These are phyloP conservation scores for Pleurostoma richardsiae DNA, from an alignment of 2,329 filamentous ascomycete genomes.

Conservation along the genomic window DNA sequence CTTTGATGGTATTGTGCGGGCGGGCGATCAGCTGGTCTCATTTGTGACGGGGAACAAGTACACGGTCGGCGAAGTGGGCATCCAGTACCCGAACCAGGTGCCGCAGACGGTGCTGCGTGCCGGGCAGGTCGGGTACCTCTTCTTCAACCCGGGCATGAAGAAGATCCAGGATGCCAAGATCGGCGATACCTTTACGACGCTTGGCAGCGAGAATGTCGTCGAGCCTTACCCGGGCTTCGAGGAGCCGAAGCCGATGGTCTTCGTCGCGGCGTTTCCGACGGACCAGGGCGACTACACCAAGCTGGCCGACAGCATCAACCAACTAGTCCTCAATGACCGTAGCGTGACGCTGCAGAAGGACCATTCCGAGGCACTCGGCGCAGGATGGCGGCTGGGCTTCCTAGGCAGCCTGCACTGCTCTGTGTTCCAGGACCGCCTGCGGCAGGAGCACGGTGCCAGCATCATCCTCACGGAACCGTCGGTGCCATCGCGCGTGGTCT, in stretches of 20 bases:
- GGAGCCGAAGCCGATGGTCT: slow-evolving; percentile 98
- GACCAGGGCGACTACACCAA: slow-evolving; percentile 84
- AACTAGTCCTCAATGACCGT: slow-evolving; percentile 89
- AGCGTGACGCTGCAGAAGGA: slow-evolving; percentile 94
- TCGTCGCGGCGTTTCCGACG: slow-evolving; percentile 92
- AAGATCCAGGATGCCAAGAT: slow-evolving; percentile 91
- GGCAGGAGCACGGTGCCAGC: slow-evolving; percentile 88
- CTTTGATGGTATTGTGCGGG: slow-evolving; percentile 79
- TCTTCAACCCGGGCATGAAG: slow-evolving; percentile 99
- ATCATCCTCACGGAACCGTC: slow-evolving; percentile 97
- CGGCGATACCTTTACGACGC: slow-evolving; percentile 87
- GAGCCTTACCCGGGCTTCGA: slow-evolving; percentile 87
- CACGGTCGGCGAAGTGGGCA: slow-evolving; percentile 91
- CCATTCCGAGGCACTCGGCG: slow-evolving; percentile 86
- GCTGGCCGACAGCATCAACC: slow-evolving; percentile 88
- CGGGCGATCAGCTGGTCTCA: slow-evolving; percentile 82
- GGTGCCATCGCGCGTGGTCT: slow-evolving; percentile 84
- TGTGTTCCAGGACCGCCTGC: slow-evolving; percentile 94
- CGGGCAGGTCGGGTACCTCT: slow-evolving; percentile 93
- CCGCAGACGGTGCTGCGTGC: slow-evolving; percentile 76
- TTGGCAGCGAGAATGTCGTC: slow-evolving; percentile 71
- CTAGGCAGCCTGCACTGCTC: slow-evolving; percentile 96
- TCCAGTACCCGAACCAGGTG: slow-evolving; percentile 87
- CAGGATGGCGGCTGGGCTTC: slow-evolving; percentile 92
- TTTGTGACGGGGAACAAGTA: slow-evolving; percentile 88